Evolutionary conservation across 1,139 yeast species (phyloP), one percentile per base, ranked within the genome.

Genomic region (Cylindricascospora bacillispora): DNA sequence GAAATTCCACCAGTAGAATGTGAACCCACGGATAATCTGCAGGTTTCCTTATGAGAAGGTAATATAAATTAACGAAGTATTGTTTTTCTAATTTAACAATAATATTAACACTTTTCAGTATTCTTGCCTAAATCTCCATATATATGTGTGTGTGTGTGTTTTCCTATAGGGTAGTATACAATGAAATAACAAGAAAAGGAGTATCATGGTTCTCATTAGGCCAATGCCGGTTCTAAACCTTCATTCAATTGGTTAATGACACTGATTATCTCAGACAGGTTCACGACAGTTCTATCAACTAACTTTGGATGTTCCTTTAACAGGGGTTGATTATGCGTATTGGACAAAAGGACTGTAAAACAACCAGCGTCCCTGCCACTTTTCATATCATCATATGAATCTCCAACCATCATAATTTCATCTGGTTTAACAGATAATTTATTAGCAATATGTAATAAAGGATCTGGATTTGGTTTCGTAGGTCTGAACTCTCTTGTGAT

Each of bases 341-440:
- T 68, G 30, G 58, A 60, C 21, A 74, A 50, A 27, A 74, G 51
- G 4, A 73, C 57, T 0, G 79, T 65, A 3, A 64, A 58, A 27
- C 70, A 65, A 0, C 81, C 81, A 1, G 81, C 81, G 6, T 56
- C 43, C 22, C 59, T 49, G 2, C 79, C 82, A 12, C 78, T 69
- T 27, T 45, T 53, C 72, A 74, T 69, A 45, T 74, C 82, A 47
- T 74, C 82, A 22, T 59, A 52, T 0, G 80, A 73, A 44, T 74
- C 82, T 13, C 82, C 82, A 6, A 74, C 76, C 82, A 74, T 74
- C n/a, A 73, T 45, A 17, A 73, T 42, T 25, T 65, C 57, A 14
- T 51, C 40, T 0, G 77, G 66, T 2, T 49, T 41, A 6, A 65
- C 33, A 26, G 58, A 49, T 71, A 76, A 67, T 4, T 45, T 34